Evolutionary conservation across 768 basidiomycete species (phyloP), one percentile per base, ranked within the genome.

Genomic region (Kwoniella dejecticola): DNA sequence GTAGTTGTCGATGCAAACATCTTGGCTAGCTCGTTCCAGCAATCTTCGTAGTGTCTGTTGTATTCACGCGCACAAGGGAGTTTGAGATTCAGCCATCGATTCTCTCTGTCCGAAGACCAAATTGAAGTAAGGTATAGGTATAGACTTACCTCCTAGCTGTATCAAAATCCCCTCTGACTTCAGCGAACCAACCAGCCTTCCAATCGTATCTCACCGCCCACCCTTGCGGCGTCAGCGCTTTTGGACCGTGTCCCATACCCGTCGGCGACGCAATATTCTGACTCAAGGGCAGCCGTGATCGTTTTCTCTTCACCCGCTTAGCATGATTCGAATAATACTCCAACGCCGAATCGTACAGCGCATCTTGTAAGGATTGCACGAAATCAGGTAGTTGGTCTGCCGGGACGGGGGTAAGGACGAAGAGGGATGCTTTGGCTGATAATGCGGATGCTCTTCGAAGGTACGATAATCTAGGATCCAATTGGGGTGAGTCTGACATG

Each of bases 191-290:
- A 0, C 89, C 96, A 84, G 94, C 89, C 80, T 98, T 99, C 82
- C 92, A 98, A 75, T 97, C 94, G 72, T 97, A 97, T 29, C 96
- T 83, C 19, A 95, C 92, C 0, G 89, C 91, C 95, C 94, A 99
- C 0, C 94, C 94, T 77, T 91, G 88, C 0, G 88, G 85, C 27
- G 89, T 82, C 4, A 96, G 80, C 0, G 88, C 86, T 17, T 87
- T 85, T 15, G 61, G 52, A 8, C 33, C 21, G 76, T 13, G 52
- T 10, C 33, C 27, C 6, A 36, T 27, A 2, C n/a, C 27, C 8
- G 48, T 15, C 15, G 57, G 48, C 11, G 57, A 59, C 4, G 31
- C 17, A 19, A 42, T 61, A 46, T 0, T 89, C 85, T 72, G 92
- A 87, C 60, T 69, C 8, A 56, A 56, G 2, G 74, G 69, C n/a